Evolutionary conservation across 768 basidiomycete genomes (phyloP), one percentile per base, ranked within the genome.

Genomic region (Rubroboletus satanas): DNA sequence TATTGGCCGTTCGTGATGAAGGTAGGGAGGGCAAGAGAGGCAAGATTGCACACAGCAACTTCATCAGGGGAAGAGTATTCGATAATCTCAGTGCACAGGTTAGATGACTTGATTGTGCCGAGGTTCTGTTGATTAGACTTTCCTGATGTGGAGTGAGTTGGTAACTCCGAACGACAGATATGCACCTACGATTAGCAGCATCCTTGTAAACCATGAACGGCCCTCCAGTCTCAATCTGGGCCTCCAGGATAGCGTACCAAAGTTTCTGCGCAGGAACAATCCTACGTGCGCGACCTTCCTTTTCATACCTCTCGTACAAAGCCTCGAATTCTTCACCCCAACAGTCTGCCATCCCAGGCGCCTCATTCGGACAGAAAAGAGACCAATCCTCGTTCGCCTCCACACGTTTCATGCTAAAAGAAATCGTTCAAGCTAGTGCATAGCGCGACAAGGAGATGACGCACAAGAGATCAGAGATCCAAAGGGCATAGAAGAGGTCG

Each of bases 181-280:
- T 17, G 11, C 1, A 75, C 88, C 51, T 63, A 94, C 93, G 74
- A 71, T 99, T 99, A 55, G 90, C 87, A 38, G 93, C 82, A 67
- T 98, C 96, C 77, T 99, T 99, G 82, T 98, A 99, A 28, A 92
- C 78, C 93, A 98, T 98, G 78, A 98, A 99, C 0, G 97, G 97
- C n/a, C 88, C 88, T 47, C 97, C 97, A 1, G 97, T 99, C 76
- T 99, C 96, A 62, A 96, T 93, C 73, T 99, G 97, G 12, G 94
- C 85, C 66, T 98, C 97, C 38, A 98, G 77, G 62, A 98, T 85
- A 33, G 94, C 93, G 69, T 96, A 98, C 96, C 97, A 99, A 36
- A 99, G 82, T 74, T 98, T 98, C 73, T 98, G 97, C 3, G 97
- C 97, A 43, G 92, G 85, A 60, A 99, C 75, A 17, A 82, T 80